phyloP scores from a whole-genome alignment of 441 rosid species.

The Erysimum pusillum region DNA sequence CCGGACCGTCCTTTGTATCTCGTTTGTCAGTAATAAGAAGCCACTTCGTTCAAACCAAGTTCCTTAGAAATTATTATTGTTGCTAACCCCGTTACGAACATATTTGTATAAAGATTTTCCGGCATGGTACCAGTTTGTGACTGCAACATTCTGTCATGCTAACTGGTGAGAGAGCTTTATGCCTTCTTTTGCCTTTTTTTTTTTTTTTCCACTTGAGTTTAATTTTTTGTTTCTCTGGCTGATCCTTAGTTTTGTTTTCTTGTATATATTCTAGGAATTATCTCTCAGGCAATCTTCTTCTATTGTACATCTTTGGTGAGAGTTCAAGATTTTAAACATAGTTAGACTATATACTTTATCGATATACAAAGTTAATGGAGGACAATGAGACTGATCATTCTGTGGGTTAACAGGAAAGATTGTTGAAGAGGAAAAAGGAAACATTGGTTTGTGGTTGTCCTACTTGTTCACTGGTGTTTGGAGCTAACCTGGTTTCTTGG shows the following conservation, averaged over 20 bases:
- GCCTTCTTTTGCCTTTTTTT: not conserved
- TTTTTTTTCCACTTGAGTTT: not conserved
- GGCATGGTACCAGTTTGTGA: slow-evolving; percentile 17
- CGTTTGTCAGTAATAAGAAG: too few relatives aligned
- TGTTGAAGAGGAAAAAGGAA: slow-evolving; percentile 3
- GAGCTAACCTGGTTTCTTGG: not conserved
- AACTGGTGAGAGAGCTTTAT: slow-evolving; percentile 1
- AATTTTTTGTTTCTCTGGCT: not conserved
- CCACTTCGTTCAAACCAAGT: too few relatives aligned
- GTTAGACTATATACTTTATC: not conserved
- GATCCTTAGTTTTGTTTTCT: not conserved
- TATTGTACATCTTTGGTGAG: slow-evolving; percentile 7
- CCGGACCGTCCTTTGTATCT: too few relatives aligned
- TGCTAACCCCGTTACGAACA: too few relatives aligned
- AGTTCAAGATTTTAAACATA: not conserved
- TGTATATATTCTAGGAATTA: not conserved
- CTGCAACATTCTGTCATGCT: not conserved
- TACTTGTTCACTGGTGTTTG: slow-evolving; percentile 3
- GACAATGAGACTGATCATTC: not conserved
- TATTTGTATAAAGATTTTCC: not conserved
- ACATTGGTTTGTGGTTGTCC: not conserved
- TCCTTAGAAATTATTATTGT: too few relatives aligned
- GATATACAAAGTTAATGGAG: not conserved
- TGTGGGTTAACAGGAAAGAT: slow-evolving; percentile 11
- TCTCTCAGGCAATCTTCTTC: not conserved